Conservation (phyloP, 2,329 filamentous ascomycete species). For the Triangularia verruculosa region DNA sequence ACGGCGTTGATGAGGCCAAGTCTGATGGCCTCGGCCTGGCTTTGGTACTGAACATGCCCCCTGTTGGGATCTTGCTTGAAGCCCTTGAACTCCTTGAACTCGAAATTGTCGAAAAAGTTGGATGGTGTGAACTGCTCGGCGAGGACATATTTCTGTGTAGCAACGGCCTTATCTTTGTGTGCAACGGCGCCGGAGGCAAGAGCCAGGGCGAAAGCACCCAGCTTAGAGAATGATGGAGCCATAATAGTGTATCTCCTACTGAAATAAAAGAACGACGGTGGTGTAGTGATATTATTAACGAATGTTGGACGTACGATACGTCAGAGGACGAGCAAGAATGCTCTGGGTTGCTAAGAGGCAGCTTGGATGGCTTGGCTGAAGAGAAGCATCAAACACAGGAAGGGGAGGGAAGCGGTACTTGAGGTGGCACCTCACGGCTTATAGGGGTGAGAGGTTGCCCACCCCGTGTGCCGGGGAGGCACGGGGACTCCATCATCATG, state of each 20-base stretch:
- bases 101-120: conserved; percentile 50
- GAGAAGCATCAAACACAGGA: conserved; percentile 19
- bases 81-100: conserved; percentile 36
- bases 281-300: conserved; percentile 31
- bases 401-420: conserved; percentile 3
- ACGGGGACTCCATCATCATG: conserved; percentile 2
- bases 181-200: conserved; percentile 32
- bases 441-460: conserved; percentile 5
- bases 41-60: conserved; percentile 60
- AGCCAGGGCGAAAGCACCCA: conserved; percentile 40
- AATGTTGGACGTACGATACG: conserved; percentile 43
- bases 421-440: conserved; percentile 12
- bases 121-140: conserved; percentile 39
- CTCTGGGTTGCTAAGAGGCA: conserved; percentile 32
- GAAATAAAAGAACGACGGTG: conserved; percentile 35
- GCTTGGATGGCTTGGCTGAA: conserved; percentile 20
- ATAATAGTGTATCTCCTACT: conserved; percentile 28
- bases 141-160: conserved; percentile 37
- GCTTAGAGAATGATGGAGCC: conserved; percentile 41
- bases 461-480: conserved; percentile 3
- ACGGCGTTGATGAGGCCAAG: conserved; percentile 37
- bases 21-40: conserved; percentile 33
- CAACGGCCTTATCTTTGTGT: too few relatives aligned
- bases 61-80: conserved; percentile 53
- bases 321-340: conserved; percentile 40